phyloP scores from a whole-genome alignment of 2,329 filamentous ascomycete genomes.

The Thielaviopsis populi region DNA sequence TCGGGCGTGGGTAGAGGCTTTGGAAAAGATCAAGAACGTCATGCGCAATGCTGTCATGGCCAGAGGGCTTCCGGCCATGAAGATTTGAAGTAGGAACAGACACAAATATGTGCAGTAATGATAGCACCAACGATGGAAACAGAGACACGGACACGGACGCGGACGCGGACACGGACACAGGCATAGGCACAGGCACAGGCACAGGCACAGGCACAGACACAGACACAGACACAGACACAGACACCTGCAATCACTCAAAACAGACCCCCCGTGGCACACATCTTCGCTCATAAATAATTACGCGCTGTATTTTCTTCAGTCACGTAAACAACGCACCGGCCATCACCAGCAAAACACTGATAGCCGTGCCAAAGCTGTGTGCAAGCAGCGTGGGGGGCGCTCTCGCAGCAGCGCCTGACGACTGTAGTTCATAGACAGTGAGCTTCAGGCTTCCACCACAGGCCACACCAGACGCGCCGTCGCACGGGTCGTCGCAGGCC shows the following conservation, averaged over 20 bases:
- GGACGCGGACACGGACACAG: neutral
- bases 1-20: slow-evolving; percentile 32
- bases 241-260: neutral
- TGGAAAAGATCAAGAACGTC: slow-evolving; percentile 31
- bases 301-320: neutral
- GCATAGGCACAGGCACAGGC: neutral
- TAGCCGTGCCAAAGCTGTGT: neutral
- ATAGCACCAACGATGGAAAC: neutral
- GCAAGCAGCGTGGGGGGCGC: neutral
- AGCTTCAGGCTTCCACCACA: slow-evolving; percentile 41
- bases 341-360: neutral
- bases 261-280: neutral
- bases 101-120: neutral
- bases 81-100: neutral
- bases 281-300: neutral
- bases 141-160: no score
- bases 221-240: no score
- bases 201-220: no score
- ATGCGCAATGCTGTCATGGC: slow-evolving; percentile 41
- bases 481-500: slow-evolving; percentile 37
- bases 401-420: neutral
- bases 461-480: slow-evolving; percentile 34
- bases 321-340: neutral
- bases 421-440: slow-evolving; percentile 28
- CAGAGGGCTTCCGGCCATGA: slow-evolving; percentile 32